These are phyloP conservation scores for Pseudopyrenochaeta lycopersici DNA, from an alignment of 2,329 filamentous ascomycete genomes.

Conservation along the genomic window DNA sequence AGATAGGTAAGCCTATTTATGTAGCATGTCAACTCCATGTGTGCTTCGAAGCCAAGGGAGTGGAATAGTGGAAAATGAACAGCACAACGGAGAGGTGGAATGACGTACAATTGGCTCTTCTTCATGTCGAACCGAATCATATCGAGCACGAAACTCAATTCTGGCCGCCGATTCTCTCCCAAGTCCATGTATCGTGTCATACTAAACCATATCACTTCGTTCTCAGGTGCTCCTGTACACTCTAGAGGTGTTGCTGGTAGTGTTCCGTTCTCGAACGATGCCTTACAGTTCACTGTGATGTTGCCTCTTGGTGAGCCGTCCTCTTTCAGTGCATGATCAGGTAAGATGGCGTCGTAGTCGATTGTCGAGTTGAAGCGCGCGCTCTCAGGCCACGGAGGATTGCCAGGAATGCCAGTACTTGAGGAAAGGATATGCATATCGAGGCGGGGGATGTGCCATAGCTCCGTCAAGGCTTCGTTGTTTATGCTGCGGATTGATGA, in stretches of 20 bases:
- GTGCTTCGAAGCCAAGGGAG: not conserved
- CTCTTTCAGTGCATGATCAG: not conserved
- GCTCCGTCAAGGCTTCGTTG: conserved; percentile 2
- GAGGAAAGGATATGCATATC: conserved; percentile 39
- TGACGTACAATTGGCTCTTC: not conserved
- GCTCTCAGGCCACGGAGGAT: conserved; percentile 26
- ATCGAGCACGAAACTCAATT: conserved; percentile 18
- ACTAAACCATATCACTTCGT: conserved; percentile 4
- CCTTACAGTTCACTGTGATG: conserved; percentile 14
- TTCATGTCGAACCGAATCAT: not conserved
- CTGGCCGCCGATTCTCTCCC: conserved; percentile 1
- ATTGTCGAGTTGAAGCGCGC: conserved; percentile 31
- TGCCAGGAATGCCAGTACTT: conserved; percentile 29
- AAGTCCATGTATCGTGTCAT: conserved; percentile 3
- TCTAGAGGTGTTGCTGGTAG: conserved; percentile 1
- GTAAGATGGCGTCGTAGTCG: conserved; percentile 28
- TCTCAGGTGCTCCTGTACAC: not conserved
- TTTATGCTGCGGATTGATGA: not conserved
- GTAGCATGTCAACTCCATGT: not conserved
- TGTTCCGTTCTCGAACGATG: conserved; percentile 19
- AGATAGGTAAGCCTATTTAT: not conserved
- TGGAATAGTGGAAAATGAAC: no score
- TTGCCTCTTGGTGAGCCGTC: not conserved
- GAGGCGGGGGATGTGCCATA: conserved; percentile 30
- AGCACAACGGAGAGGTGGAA: not conserved